Conservation (phyloP, 179 eudicot genomes). For the Beta lomatogona region DNA sequence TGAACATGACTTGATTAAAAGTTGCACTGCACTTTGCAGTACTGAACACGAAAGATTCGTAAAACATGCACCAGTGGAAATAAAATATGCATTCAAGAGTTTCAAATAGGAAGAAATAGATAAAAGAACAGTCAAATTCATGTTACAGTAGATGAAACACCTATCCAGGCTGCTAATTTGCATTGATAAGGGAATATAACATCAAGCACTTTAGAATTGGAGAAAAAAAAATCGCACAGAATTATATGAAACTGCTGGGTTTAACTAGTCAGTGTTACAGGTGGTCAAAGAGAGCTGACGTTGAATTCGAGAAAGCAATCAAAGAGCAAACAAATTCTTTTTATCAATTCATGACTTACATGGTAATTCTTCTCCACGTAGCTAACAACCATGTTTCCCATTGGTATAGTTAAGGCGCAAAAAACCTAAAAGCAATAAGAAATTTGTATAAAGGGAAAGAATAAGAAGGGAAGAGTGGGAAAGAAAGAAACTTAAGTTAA, state of each 20-base stretch:
- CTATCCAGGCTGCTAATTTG: not conserved
- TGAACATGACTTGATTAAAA: not conserved
- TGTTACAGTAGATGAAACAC: not conserved
- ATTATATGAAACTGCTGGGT: not conserved
- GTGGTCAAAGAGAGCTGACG: not conserved
- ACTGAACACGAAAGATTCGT: not conserved
- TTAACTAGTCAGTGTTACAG: not conserved
- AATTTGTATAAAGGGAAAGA: not conserved
- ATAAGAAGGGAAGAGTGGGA: not conserved
- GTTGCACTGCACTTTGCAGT: not conserved
- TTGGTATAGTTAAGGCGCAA: constrained; percentile 66
- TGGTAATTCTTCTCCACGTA: constrained; percentile 60
- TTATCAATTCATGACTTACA: constrained; percentile 42
- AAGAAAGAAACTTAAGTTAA: not conserved
- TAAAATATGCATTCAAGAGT: not conserved
- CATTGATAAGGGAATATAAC: not conserved
- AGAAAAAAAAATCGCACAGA: not conserved
- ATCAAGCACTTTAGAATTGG: not conserved
- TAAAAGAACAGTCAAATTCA: not conserved
- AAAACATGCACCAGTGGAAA: not conserved
- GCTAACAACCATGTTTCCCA: constrained; percentile 50
- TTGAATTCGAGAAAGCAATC: not conserved
- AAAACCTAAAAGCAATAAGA: constrained; percentile 48
- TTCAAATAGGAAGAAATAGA: not conserved
- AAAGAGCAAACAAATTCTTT: not conserved